These are phyloP conservation scores for Pythium chondricola DNA, from an alignment of 352 stramenopile genomes.

Conservation along the genomic window DNA sequence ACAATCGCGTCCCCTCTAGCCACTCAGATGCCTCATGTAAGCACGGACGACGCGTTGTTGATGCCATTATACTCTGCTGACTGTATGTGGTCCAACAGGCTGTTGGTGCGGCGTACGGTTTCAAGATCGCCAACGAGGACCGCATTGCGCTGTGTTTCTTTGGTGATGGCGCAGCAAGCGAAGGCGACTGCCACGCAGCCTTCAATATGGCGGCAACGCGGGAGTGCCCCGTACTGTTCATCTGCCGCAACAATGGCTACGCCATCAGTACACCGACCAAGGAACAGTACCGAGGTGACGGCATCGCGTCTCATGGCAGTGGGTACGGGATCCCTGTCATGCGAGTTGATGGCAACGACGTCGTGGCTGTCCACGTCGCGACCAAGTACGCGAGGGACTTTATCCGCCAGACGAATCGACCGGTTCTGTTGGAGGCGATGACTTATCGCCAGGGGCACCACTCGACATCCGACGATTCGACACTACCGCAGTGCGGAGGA, in stretches of 20 bases:
- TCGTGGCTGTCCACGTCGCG: conserved; percentile 94
- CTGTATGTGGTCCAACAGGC: conserved; percentile 48
- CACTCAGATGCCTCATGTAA: conserved; percentile 94
- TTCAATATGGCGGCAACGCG: conserved; percentile 97
- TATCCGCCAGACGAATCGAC: conserved; percentile 83
- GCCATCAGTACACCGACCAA: conserved; percentile 94
- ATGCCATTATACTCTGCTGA: not conserved
- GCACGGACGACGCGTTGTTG: not conserved
- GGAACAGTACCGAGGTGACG: conserved; percentile 97
- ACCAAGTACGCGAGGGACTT: conserved; percentile 87
- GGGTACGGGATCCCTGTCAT: conserved; percentile 97
- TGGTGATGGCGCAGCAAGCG: conserved; percentile 95
- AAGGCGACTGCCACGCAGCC: conserved; percentile 96
- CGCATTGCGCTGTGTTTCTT: conserved; percentile 95
- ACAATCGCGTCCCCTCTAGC: conserved; percentile 96
- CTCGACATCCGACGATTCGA: conserved; percentile 97
- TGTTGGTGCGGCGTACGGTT: conserved; percentile 93
- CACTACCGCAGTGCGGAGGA: conserved; percentile 91
- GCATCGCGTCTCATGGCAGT: conserved; percentile 90
- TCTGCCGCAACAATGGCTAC: conserved; percentile 99
- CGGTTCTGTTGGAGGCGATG: conserved; percentile 98
- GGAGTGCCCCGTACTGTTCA: conserved; percentile 94
- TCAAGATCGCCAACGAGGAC: conserved; percentile 91
- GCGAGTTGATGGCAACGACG: conserved; percentile 97
- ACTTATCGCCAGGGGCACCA: conserved; percentile 98